Base-by-base conservation (phyloP, 768 basidiomycete genomes). In the Pleurotus pulmonarius region DNA sequence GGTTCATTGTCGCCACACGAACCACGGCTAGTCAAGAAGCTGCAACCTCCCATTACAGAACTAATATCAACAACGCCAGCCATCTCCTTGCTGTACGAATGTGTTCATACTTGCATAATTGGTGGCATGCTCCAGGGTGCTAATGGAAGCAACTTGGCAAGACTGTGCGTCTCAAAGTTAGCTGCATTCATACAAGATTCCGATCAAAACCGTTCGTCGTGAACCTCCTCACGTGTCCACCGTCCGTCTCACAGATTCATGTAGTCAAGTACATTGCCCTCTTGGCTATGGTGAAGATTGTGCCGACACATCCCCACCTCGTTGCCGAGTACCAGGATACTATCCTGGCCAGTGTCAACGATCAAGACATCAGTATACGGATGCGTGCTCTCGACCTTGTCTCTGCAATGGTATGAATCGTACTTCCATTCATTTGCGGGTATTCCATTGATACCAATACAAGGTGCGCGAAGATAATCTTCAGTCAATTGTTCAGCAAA, bases 251-350 rank as follows among this genome's bases (percentile, higher is more conserved):
- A 55, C 54, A 15, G 52, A 46, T 29, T 8, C 38, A 55, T 63
- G n/a, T 64, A 99, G 96, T 99, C 69, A 94, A 96, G 69, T 99
- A 98, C 68, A 98, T 99, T 59, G 90, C 97, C 0, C 79, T 99
- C 26, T 79, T 97, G 44, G 96, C 97, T 1, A 82, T 99, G 83
- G 90, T 88, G 55, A 96, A 97, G 73, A 98, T 99, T 63, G 93
- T 95, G 1, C 94, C 94, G 1, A 85, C 89, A 5, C 90, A 97
- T 67, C 90, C 94, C 0, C 81, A 94, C 62, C 82, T 99, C 51
- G 83, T 98, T 11, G 88, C 90, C 6, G 88, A 92, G 64, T 91
- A 99, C 69, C 92, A 97, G 64, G 89, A 92, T 58, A 91, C 88
- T 43, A 95, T 99, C 46, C 76, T 98, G 45, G 74, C 87, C 1